Base-by-base conservation (phyloP, 306 rosid species). In the Medicago arabica region DNA sequence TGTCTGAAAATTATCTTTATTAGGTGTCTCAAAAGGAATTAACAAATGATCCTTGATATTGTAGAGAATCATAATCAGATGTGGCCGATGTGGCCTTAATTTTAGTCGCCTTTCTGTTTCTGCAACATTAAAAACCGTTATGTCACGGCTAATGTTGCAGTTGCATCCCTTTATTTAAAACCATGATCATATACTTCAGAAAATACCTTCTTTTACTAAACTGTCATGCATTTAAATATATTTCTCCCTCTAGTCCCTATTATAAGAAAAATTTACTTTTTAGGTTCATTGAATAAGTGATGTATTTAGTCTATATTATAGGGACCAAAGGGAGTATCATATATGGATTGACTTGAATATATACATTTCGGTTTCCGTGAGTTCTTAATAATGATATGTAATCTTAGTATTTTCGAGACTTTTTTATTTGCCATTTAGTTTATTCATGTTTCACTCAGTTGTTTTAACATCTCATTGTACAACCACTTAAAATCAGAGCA, bases 361-460 rank as follows among this genome's bases (percentile, higher is more conserved):
- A 28, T 28, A 0, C 4, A 28, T 28, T 28, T 28, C 31, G 31
- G 31, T 0, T 28, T 28, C 31, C 31, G 4, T 28, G 3, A 28
- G 31, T 28, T 28, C 31, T 28, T 28, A 4, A 28, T 28, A 28
- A 4, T 28, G 31, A 28, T 3, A 28, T 28, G 31, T 28, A 28
- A 4, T 28, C 4, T 28, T 3, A 25, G 59, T 64, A 40, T 16
- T 78, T 62, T 78, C 39, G 23, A 36, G 2, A 59, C 18, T 41
- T 51, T 53, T 17, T 18, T 74, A 65, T 68, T 9, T 75, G 34
- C 53, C 53, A 57, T 69, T 71, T 18, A n/a, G 79, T 21, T 66
- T 14, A 13, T 16, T 72, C 43, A 41, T 75, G 46, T 59, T 50
- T 41, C 39, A 15, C 19, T 49, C 47, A 2, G 14, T 41, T 41